Base-by-base conservation (phyloP, 805 yeast genomes). In the Saccharomycopsis javanensis region DNA sequence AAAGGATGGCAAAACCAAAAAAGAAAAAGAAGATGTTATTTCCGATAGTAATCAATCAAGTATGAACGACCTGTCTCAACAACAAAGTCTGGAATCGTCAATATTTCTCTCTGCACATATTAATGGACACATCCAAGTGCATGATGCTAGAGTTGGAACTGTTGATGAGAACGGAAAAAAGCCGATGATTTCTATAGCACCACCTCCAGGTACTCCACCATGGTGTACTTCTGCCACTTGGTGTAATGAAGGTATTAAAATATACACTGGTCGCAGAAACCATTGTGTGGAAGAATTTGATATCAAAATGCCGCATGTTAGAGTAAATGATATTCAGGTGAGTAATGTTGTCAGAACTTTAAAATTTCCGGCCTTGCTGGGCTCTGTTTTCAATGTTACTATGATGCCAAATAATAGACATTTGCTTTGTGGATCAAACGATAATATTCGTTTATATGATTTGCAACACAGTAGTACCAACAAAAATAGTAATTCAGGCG, bases 201-300 rank as follows among this genome's bases (percentile, higher is more conserved):
- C 48, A n/a, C 83, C 88, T 1, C 72, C 77, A 8, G 81, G 80
- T 1, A 78, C 85, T 0, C 96, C 98, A 0, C 98, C 98, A 0
- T 94, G 98, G 98, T 86, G 96, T 69, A 82, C 86, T 78, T 79
- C 88, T 6, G 81, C 96, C 0, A 81, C 87, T 57, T 92, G 98
- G 97, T 84, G 96, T 7, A 74, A 75, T 54, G 84, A 85, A 64
- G 99, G 99, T 10, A 83, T 87, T 57, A 75, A 72, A 46, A 75
- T 90, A 4, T 92, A 77, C 66, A 89, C 83, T 2, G 99, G 98
- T 0, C 78, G 99, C 61, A 79, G 99, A 69, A 94, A 92, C 67
- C 85, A 94, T 50, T 76, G 85, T 1, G 89, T 92, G 4, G 97
- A 92, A 63, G 88, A 85, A 65, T 79, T 79, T 55, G 83, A 84